phyloP scores from a whole-genome alignment of 2,329 filamentous ascomycete genomes.

The Phoma sp. region DNA sequence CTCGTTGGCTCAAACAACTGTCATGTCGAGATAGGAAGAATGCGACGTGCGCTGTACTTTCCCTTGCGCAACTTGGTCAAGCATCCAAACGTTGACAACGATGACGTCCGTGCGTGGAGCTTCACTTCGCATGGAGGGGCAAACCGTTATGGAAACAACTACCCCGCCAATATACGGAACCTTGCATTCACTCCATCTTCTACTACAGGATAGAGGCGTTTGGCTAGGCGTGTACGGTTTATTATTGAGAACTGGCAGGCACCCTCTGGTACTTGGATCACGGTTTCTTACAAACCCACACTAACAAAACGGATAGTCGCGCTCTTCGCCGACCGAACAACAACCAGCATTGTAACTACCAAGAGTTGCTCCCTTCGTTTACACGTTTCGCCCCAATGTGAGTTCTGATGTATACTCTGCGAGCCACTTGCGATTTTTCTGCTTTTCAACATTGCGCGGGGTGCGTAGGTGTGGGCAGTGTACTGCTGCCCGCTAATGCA shows the following conservation, averaged over 20 bases:
- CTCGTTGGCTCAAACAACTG: constrained; percentile 13
- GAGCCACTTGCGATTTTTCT: neutral
- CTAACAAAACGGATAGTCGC: constrained; percentile 11
- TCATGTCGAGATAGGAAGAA: constrained; percentile 25
- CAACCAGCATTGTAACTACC: constrained; percentile 1
- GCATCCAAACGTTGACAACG: constrained; percentile 8
- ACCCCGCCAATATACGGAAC: constrained; percentile 10
- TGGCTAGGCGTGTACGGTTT: constrained; percentile 1
- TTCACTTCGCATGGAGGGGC: constrained; percentile 16
- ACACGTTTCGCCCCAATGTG: neutral
- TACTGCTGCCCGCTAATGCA: neutral
- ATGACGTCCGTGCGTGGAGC: constrained; percentile 22
- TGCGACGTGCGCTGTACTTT: constrained; percentile 2
- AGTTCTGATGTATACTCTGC: neutral
- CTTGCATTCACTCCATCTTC: neutral
- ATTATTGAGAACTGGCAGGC: neutral
- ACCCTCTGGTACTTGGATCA: neutral
- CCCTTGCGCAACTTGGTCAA: constrained; percentile 15
- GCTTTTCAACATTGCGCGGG: neutral
- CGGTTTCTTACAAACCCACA: neutral
- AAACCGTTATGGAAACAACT: constrained; percentile 3
- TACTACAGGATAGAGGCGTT: neutral
- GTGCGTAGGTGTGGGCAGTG: neutral
- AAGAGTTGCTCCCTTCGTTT: neutral
- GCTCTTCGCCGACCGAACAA: constrained; percentile 9